A percentile compares a stretch with the other conserved stretches of the same genome.
Evolutionary conservation across 371 early-diverging fungal genomes (phyloP).

Genomic region (Choanephora cucurbitarum): DNA sequence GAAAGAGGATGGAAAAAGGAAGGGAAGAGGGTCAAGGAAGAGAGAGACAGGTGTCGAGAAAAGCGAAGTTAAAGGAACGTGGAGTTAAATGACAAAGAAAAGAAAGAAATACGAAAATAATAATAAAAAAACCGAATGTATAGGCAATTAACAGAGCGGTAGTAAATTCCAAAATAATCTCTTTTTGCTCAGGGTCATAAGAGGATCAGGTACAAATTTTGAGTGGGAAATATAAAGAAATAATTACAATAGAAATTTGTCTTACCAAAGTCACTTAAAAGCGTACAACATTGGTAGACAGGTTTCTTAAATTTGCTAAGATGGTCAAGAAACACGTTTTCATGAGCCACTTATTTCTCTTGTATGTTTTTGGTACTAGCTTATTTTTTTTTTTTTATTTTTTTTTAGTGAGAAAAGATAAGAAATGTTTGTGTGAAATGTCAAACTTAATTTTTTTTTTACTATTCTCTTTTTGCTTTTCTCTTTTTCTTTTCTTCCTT

Average conservation of each 20-base stretch:
- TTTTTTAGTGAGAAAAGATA: neutral
- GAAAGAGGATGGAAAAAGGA: neutral
- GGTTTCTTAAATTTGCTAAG: neutral
- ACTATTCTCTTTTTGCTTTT: neutral
- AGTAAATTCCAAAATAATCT: too few relatives aligned
- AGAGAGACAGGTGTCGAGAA: neutral
- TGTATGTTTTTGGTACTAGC: neutral
- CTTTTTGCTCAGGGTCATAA: neutral
- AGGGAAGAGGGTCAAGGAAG: neutral
- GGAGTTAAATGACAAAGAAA: neutral
- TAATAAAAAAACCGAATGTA: too few relatives aligned
- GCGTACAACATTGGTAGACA: neutral
- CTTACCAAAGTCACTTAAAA: neutral
- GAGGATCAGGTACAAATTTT: neutral
- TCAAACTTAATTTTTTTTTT: constrained; percentile 7
- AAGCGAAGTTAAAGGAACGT: neutral
- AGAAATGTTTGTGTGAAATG: neutral
- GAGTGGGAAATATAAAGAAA: neutral
- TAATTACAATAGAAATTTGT: neutral
- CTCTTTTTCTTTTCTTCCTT: neutral
- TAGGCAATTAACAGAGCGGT: too few relatives aligned
- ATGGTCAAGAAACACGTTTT: neutral
- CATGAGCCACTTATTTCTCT: neutral
- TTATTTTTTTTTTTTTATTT: neutral
- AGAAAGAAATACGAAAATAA: too few relatives aligned